A percentile compares a stretch with the other conserved stretches of the same genome.
phyloP scores from a whole-genome alignment of 345 rosid species.

The Carallia pectinifolia region DNA sequence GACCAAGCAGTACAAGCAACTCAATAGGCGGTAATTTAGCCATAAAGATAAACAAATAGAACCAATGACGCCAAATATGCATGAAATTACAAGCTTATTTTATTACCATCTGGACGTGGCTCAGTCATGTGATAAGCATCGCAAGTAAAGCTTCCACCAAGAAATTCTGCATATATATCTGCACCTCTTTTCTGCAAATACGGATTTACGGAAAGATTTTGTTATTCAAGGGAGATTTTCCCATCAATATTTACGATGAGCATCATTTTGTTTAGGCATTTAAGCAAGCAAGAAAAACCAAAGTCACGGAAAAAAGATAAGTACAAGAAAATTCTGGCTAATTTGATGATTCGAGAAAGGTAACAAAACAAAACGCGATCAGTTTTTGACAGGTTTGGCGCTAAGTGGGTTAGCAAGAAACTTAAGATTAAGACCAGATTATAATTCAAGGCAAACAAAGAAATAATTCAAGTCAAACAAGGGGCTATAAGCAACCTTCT shows the following conservation, averaged over 20 bases:
- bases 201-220: background rate
- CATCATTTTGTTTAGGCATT: background rate
- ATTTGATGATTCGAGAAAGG: background rate
- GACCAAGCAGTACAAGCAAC: background rate
- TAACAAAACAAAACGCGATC: background rate
- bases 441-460: background rate
- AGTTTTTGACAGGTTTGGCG: background rate
- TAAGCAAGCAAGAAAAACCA: background rate
- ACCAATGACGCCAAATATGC: background rate
- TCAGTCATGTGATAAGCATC: constrained; percentile 99
- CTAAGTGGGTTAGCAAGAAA: background rate
- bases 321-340: background rate
- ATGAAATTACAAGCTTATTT: constrained; percentile 6
- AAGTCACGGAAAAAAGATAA: background rate
- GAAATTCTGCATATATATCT: constrained; percentile 83
- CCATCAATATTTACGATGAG: background rate
- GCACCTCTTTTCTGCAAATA: constrained; percentile 77
- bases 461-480: background rate
- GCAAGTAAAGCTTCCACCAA: constrained; percentile 91
- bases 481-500: constrained; percentile 2
- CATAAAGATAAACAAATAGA: too few relatives aligned
- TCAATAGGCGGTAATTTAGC: constrained; percentile 3
- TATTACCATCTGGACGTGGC: constrained; percentile 85
- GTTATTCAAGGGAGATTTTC: background rate
- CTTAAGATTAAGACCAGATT: background rate